Percentiles rank a stretch among this genome's conserved stretches.
Conservation (phyloP, 1,284 basidiomycete species). For the Cryptococcus hybrid region DNA sequence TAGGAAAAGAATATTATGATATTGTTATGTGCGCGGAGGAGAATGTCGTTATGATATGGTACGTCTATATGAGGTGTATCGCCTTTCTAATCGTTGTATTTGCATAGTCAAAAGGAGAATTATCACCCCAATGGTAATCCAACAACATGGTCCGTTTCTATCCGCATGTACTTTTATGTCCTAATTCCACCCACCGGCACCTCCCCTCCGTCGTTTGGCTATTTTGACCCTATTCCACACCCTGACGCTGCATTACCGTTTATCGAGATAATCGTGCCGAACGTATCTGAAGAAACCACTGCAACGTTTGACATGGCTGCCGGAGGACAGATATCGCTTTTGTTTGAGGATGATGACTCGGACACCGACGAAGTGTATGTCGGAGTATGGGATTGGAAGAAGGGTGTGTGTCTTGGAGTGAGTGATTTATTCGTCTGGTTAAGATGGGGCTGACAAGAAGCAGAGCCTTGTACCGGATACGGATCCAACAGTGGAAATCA, state of each 20-base stretch:
- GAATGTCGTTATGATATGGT: background rate
- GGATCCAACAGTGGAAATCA: background rate
- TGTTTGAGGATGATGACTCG: background rate
- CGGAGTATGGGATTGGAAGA: slow-evolving; percentile 8
- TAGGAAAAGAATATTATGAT: background rate
- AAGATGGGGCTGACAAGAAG: too few species aligned
- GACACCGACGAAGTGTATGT: background rate
- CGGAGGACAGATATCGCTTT: background rate
- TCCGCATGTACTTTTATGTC: background rate
- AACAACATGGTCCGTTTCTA: background rate
- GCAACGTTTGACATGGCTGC: background rate
- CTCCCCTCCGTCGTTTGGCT: background rate
- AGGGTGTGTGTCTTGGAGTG: slow-evolving; percentile 3
- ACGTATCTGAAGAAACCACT: background rate
- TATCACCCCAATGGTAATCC: background rate
- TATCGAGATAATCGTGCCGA: background rate
- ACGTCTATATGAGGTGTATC: background rate
- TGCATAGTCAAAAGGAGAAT: background rate
- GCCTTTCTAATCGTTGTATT: background rate
- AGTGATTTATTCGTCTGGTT: background rate
- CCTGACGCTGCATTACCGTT: slow-evolving; percentile 2
- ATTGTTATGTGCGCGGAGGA: background rate
- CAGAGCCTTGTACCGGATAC: background rate
- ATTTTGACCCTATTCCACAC: background rate
- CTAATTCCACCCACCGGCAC: background rate